Percentiles rank a stretch among this genome's conserved stretches.
phyloP scores from a whole-genome alignment of 805 yeast species.

The Trichomonascus vanleenenianus region DNA sequence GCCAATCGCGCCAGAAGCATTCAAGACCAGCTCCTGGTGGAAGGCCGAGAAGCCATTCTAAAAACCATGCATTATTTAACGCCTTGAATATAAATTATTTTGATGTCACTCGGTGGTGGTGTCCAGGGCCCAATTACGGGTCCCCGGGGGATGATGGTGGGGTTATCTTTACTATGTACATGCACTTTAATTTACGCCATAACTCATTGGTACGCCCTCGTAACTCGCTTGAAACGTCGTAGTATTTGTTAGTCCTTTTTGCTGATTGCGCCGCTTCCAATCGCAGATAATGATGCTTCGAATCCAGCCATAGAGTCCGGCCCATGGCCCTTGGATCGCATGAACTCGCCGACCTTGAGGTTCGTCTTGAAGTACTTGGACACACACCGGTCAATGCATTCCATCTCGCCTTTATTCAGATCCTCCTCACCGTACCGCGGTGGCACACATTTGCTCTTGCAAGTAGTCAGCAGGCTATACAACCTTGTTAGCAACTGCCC shows the following conservation, averaged over 20 bases:
- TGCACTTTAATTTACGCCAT: no score
- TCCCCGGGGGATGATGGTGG: no score
- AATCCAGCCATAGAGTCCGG: slow-evolving; percentile 9
- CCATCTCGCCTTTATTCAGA: slow-evolving; percentile 69
- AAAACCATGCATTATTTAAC: neutral
- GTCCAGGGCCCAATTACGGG: no score
- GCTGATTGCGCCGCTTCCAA: no score
- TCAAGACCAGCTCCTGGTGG: slow-evolving; percentile 60
- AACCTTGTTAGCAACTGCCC: slow-evolving; percentile 1
- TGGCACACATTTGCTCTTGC: slow-evolving; percentile 75
- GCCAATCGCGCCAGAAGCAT: slow-evolving; percentile 66
- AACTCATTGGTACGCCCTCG: no score
- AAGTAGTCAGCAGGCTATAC: slow-evolving; percentile 46
- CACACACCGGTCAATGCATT: slow-evolving; percentile 93
- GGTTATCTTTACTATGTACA: no score
- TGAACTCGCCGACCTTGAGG: slow-evolving; percentile 27
- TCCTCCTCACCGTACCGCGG: slow-evolving; percentile 81
- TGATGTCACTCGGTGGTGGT: no score
- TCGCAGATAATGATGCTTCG: no score
- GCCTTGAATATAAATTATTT: no score
- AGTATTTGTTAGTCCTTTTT: no score
- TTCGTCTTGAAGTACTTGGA: slow-evolving; percentile 78
- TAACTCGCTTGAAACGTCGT: no score
- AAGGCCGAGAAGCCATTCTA: slow-evolving; percentile 17
- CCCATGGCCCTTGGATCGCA: slow-evolving; percentile 16